Percentiles rank a stretch among this genome's conserved stretches.
Conservation (phyloP, 306 rosid species). For the Trifolium fragiferum region DNA sequence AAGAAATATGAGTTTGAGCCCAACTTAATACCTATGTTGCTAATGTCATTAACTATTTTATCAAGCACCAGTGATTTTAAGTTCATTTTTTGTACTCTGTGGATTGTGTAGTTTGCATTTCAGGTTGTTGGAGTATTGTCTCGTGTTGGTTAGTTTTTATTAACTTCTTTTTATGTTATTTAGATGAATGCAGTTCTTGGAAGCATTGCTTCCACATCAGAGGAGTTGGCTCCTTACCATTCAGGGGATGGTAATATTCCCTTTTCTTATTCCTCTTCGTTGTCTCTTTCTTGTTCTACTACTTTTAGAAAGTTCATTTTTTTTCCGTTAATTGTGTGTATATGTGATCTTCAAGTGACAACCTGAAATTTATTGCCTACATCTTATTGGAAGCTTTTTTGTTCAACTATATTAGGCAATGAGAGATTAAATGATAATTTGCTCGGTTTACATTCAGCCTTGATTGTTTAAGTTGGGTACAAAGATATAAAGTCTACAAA, state of each 20-base stretch:
- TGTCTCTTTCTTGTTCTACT: background rate
- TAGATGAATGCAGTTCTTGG: slow-evolving; percentile 97
- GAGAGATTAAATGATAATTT: slow-evolving; percentile 15
- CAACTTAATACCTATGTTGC: background rate
- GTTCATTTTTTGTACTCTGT: background rate
- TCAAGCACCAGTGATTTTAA: background rate
- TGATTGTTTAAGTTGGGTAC: slow-evolving; percentile 25
- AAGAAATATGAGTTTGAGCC: slow-evolving; percentile 12
- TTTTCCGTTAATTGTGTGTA: slow-evolving; percentile 2
- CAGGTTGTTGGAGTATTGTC: slow-evolving; percentile 13
- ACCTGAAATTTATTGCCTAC: slow-evolving; percentile 18
- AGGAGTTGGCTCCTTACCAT: slow-evolving; percentile 95
- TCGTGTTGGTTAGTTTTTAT: slow-evolving; percentile 17
- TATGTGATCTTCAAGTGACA: slow-evolving; percentile 22
- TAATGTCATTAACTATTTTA: slow-evolving; percentile 13
- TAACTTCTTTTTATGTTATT: slow-evolving; percentile 36
- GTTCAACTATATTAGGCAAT: slow-evolving; percentile 3
- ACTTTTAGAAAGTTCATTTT: background rate
- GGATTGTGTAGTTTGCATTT: background rate
- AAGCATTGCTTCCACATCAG: slow-evolving; percentile 81
- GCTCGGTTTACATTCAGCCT: slow-evolving; percentile 7
- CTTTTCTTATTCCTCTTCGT: background rate
- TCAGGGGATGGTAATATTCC: slow-evolving; percentile 82
- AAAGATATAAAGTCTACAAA: background rate
- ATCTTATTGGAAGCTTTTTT: slow-evolving; percentile 21